Evolutionary conservation across 2,329 filamentous ascomycete genomes (phyloP), one percentile per base, ranked within the genome.

Genomic region (Epichloe uncinata): DNA sequence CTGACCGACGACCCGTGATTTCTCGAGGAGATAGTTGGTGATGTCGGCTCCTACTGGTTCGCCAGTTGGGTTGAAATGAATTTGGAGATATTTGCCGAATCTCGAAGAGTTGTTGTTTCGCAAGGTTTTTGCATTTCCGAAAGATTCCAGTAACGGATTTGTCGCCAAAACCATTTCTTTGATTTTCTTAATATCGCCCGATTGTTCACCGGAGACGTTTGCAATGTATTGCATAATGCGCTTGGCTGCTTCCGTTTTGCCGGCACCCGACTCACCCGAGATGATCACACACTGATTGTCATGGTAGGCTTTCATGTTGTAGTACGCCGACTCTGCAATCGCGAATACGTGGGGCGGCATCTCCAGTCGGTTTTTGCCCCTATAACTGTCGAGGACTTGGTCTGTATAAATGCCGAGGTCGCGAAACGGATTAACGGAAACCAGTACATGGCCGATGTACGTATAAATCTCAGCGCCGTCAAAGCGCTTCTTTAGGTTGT

Each of bases 241-340:
- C 77, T 98, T 97, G 53, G 93, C 93, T 5, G 93, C 93, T 69
- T 98, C 93, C 13, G 93, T 98, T 76, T 98, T 98, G 66, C 93
- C 93, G 35, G 93, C 93, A 64, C 93, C 93, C 3, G 93, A 97
- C 71, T 98, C 93, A 64, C 93, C 93, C 4, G 93, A 97, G 60
- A 98, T 98, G 68, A 98, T 98, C 58, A 98, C 91, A 71, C 93
- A 97, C 68, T 98, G 93, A 72, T 97, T 97, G 60, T 97, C 93
- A 62, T 88, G 88, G 75, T 98, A 98, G 44, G 90, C 91, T 68
- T 97, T 97, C 93, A 98, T 97, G 73, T 98, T 97, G 73, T 97
- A 97, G 74, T 98, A 98, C 50, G 90, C 70, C 7, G 91, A 85
- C 70, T 98, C 93, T 63, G 93, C 93, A 62, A 98, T 93, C 53